phyloP scores from a whole-genome alignment of 2,329 filamentous ascomycete genomes.

The Neonectria faginata region DNA sequence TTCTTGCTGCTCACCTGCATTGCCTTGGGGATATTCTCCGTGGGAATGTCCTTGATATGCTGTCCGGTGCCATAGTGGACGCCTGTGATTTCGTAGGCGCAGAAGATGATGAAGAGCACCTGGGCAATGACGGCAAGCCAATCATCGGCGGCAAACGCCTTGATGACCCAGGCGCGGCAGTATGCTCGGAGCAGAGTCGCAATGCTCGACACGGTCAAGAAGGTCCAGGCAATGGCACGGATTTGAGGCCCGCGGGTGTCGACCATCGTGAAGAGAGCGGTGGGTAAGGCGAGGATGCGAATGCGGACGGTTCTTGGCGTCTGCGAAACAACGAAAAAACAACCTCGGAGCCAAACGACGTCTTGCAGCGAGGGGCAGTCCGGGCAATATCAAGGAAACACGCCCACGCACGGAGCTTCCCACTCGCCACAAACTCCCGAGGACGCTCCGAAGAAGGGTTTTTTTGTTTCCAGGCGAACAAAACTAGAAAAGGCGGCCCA shows the following conservation, averaged over 20 bases:
- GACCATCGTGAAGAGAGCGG: constrained; percentile 2
- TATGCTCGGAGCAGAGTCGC: constrained; percentile 48
- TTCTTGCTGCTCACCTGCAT: constrained; percentile 45
- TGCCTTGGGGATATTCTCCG: constrained; percentile 40
- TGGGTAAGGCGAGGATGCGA: not conserved
- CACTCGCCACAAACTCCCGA: not conserved
- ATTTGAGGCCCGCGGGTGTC: constrained; percentile 35
- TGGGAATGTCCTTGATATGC: constrained; percentile 37
- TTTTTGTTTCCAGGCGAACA: not conserved
- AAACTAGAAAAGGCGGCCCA: not conserved
- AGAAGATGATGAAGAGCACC: constrained; percentile 43
- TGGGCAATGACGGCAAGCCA: constrained; percentile 49
- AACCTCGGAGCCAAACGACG: not conserved
- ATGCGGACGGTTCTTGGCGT: not conserved
- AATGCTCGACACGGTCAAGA: constrained; percentile 51
- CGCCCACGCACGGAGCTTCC: not conserved
- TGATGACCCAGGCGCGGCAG: constrained; percentile 49
- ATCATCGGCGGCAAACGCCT: constrained; percentile 50
- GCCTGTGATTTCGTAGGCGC: constrained; percentile 45
- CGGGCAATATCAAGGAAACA: not conserved
- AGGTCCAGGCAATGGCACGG: constrained; percentile 44
- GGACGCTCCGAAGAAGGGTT: not conserved
- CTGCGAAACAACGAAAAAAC: not conserved
- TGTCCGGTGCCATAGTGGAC: constrained; percentile 46
- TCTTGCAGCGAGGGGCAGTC: not conserved